phyloP scores from a whole-genome alignment of 2,329 filamentous ascomycete genomes.

The Dactylellina haptotyla region DNA sequence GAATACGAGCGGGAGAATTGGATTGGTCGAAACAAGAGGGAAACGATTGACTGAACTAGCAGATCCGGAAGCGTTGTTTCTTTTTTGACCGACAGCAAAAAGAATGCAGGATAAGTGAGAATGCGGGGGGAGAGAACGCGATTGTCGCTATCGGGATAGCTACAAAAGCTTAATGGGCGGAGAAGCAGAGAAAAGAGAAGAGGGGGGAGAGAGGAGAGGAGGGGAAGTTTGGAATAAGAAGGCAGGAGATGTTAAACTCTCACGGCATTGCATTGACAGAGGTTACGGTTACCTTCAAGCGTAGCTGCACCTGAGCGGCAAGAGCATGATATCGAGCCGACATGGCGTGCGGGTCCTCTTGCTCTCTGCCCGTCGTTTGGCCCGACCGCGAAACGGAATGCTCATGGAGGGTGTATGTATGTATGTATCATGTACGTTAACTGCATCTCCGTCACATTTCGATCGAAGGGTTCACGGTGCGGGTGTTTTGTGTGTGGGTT shows the following conservation, averaged over 20 bases:
- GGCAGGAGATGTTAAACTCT: not conserved
- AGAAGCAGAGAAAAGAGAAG: not conserved
- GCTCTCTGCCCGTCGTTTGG: not conserved
- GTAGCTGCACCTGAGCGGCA: constrained; percentile 21
- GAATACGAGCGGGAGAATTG: constrained; percentile 13
- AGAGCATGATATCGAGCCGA: constrained; percentile 3
- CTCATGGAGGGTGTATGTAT: not conserved
- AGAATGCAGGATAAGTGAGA: not conserved
- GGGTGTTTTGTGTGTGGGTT: not conserved
- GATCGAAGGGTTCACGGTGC: not conserved
- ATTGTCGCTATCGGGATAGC: constrained; percentile 7
- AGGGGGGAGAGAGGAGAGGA: constrained; percentile 7
- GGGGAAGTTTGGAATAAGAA: not conserved
- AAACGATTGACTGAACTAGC: constrained; percentile 15
- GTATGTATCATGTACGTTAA: not conserved
- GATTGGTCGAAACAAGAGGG: constrained; percentile 12
- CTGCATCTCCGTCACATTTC: constrained; percentile 19
- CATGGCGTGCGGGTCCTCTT: not conserved
- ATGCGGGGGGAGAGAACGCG: not conserved
- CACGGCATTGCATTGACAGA: not conserved
- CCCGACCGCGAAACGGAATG: not conserved
- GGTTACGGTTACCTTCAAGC: not conserved
- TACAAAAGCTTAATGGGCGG: not conserved
- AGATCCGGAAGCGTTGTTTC: not conserved
- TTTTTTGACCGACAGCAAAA: not conserved